phyloP scores from a whole-genome alignment of 805 yeast species.

The Starmera quercuum region DNA sequence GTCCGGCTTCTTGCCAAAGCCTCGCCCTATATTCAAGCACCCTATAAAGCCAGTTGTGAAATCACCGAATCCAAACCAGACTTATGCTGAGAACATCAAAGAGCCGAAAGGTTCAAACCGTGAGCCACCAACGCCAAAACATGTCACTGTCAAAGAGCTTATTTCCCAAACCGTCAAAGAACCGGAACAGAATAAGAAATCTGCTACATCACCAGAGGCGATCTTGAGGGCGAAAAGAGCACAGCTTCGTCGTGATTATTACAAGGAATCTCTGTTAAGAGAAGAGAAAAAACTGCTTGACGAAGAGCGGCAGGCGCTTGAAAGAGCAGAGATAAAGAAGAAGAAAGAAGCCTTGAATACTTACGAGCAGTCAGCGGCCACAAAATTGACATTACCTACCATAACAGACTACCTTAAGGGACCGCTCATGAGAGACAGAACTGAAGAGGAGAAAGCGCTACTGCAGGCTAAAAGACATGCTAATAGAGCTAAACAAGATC shows the following conservation, averaged over 20 bases:
- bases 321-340: slow-evolving; percentile 19
- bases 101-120: slow-evolving; percentile 61
- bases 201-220: slow-evolving; percentile 24
- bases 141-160: slow-evolving; percentile 52
- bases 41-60: slow-evolving; percentile 36
- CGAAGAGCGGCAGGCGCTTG: slow-evolving; percentile 23
- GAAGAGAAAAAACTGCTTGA: slow-evolving; percentile 27
- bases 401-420: slow-evolving; percentile 58
- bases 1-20: slow-evolving; percentile 77
- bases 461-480: slow-evolving; percentile 54
- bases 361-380: slow-evolving; percentile 46
- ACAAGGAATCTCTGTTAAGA: slow-evolving; percentile 44
- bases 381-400: slow-evolving; percentile 70
- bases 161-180: slow-evolving; percentile 44
- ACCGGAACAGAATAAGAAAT: slow-evolving; percentile 35
- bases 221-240: slow-evolving; percentile 31
- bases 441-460: slow-evolving; percentile 56
- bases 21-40: slow-evolving; percentile 67
- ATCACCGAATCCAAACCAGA: slow-evolving; percentile 43
- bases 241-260: slow-evolving; percentile 64
- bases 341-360: slow-evolving; percentile 31
- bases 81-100: slow-evolving; percentile 65
- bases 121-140: slow-evolving; percentile 42
- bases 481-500: slow-evolving; percentile 53
- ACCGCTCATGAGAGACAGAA: slow-evolving; percentile 66